Base-by-base conservation (phyloP, 2,329 filamentous ascomycete genomes). In the Neoascochyta sp. region DNA sequence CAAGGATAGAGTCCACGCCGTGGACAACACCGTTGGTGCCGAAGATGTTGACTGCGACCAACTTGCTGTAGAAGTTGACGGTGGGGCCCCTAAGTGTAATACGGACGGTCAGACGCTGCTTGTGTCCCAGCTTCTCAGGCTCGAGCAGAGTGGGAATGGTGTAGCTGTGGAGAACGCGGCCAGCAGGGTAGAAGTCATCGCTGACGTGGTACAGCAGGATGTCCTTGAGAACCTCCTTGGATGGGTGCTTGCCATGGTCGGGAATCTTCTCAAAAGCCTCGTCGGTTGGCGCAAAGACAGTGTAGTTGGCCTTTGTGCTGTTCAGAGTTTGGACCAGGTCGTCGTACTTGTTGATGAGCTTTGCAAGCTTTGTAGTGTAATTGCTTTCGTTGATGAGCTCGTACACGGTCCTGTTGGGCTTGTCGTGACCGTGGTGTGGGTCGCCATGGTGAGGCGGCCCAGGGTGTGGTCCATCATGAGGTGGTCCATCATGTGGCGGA, bases 1-100 rank as follows among this genome's bases (percentile, higher is more conserved):
- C 52, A n/a, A 95, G 73, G 32, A 92, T 69, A 39, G 69, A 72
- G 65, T 88, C 78, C 31, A 95, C 66, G 24, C 76, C 83, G 62
- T 95, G 88, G 43, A 93, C 77, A 21, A 92, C 71, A 22, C 89
- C 88, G 54, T 94, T 94, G 39, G 76, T 81, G 22, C 79, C 82
- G 54, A 75, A 73, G 47, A 92, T 76, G 60, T 95, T 78, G 30
- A 77, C 68, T 3, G 74, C 77, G 4, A 88, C 65, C 18, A 94
- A 67, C 43, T 76, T 80, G 64, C 75, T 79, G 63, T 84, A 84
- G 52, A 86, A 85, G 66, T 95, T 94, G 49, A 95, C 60, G 8
- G 73, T 74, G 2, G 89, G 66, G 9, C 84, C 84, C 6, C 75
- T 62, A 14, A 76, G 56, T 1, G 77, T 71, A 16, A 86, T 65